Conservation (phyloP, 805 yeast genomes). For the Candida ulmi region DNA sequence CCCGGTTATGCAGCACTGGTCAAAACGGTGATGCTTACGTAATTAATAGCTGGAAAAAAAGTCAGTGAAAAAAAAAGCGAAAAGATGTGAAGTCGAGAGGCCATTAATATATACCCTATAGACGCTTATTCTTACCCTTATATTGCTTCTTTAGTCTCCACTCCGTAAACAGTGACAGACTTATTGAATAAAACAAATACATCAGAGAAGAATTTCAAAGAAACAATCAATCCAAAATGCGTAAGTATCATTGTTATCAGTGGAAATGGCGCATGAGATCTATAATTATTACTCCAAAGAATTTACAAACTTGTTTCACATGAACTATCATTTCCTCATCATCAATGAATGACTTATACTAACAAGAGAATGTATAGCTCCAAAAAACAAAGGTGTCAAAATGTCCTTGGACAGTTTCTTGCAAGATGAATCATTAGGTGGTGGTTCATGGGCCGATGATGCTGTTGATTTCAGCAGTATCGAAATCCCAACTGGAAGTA, state of each 20-base stretch:
- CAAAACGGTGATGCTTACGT: not conserved
- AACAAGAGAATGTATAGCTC: too few species aligned
- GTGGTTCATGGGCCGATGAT: conserved; percentile 81
- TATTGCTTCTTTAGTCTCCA: not conserved
- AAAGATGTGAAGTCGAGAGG: not conserved
- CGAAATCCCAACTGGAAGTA: conserved; percentile 40
- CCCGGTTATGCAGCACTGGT: not conserved
- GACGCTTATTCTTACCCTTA: not conserved
- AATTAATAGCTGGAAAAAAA: not conserved
- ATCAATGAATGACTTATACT: too few species aligned
- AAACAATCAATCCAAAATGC: not conserved
- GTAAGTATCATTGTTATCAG: too few species aligned
- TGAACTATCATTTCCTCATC: too few species aligned
- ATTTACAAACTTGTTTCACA: too few species aligned
- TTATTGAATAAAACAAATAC: not conserved
- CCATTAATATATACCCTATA: not conserved
- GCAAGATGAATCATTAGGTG: conserved; percentile 67
- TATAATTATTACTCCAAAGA: too few species aligned
- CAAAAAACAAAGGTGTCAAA: conserved; percentile 59
- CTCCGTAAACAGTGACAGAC: not conserved
- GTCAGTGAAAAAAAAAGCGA: not conserved
- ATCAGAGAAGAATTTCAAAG: not conserved
- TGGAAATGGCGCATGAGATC: too few species aligned
- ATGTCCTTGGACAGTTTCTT: conserved; percentile 87
- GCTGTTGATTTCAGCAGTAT: conserved; percentile 69